Evolutionary conservation across 345 rosid species (phyloP).

Genomic region (Durio zibethinus): DNA sequence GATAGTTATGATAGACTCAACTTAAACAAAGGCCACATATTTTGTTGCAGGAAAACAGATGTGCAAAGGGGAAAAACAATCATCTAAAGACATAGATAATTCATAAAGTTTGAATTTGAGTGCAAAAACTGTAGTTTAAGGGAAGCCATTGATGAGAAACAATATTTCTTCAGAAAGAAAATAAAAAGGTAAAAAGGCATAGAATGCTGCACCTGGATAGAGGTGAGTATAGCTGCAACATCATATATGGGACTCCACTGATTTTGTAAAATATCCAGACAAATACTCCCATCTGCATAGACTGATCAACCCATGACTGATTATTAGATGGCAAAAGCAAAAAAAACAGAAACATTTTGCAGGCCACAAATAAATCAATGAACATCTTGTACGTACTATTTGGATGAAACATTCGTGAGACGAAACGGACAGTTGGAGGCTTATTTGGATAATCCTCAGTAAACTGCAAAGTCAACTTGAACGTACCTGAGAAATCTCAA

Average conservation of each 20-base stretch:
- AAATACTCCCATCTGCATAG: conserved; percentile 95
- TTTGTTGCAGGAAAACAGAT: background rate
- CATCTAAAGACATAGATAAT: background rate
- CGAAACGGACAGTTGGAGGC: conserved; percentile 60
- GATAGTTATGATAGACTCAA: background rate
- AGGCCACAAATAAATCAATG: background rate
- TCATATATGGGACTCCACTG: conserved; percentile 98
- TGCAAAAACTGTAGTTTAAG: background rate
- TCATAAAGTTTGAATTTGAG: background rate
- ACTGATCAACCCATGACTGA: conserved; percentile 37
- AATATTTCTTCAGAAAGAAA: background rate
- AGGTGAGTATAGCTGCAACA: conserved; percentile 94
- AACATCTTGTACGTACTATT: conserved; percentile 42
- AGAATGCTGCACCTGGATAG: conserved; percentile 63
- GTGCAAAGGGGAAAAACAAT: background rate
- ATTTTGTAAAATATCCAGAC: conserved; percentile 91
- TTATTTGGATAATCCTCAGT: conserved; percentile 65
- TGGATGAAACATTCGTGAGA: conserved; percentile 65
- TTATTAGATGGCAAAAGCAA: conserved; percentile 4
- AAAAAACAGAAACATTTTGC: background rate
- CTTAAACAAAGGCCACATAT: background rate
- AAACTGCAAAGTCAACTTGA: conserved; percentile 58
- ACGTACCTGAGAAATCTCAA: conserved; percentile 41
- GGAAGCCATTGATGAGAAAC: background rate
- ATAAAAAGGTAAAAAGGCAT: background rate